Conservation (phyloP, 78 protist genomes). For the Dictyostelium brefeldianum region DNA sequence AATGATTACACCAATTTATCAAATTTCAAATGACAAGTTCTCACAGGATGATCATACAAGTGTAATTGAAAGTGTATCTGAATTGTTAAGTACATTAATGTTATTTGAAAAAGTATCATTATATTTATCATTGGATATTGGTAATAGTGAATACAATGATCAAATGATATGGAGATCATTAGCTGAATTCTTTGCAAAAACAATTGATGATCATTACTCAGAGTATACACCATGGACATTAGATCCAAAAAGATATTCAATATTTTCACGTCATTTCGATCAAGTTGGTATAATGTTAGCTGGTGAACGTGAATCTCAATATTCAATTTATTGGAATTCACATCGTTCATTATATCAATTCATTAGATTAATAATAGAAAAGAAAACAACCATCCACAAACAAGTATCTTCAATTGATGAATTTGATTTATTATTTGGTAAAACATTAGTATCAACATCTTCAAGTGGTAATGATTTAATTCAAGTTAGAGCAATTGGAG, state of each 20-base stretch:
- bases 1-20: slow-evolving; percentile 27
- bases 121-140: slow-evolving; percentile 15
- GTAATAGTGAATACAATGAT: background rate
- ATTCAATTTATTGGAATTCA: slow-evolving; percentile 42
- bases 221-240: slow-evolving; percentile 78
- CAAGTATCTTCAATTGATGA: background rate
- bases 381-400: background rate
- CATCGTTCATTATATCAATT: slow-evolving; percentile 39
- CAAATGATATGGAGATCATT: slow-evolving; percentile 43
- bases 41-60: background rate
- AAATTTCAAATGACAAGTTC: background rate
- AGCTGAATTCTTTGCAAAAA: slow-evolving; percentile 82
- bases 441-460: background rate
- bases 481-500: slow-evolving; percentile 34
- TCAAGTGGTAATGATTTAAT: background rate
- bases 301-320: slow-evolving; percentile 40
- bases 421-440: background rate
- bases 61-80: background rate
- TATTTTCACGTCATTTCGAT: slow-evolving; percentile 39
- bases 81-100: background rate
- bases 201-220: slow-evolving; percentile 77
- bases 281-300: slow-evolving; percentile 38
- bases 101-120: slow-evolving; percentile 19
- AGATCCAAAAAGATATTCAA: slow-evolving; percentile 76
- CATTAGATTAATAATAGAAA: slow-evolving; percentile 11